Percentiles rank a stretch among this genome's conserved stretches.
Evolutionary conservation across 139 green algal species (phyloP).

Genomic region (Tetradesmus lagerheimii): DNA sequence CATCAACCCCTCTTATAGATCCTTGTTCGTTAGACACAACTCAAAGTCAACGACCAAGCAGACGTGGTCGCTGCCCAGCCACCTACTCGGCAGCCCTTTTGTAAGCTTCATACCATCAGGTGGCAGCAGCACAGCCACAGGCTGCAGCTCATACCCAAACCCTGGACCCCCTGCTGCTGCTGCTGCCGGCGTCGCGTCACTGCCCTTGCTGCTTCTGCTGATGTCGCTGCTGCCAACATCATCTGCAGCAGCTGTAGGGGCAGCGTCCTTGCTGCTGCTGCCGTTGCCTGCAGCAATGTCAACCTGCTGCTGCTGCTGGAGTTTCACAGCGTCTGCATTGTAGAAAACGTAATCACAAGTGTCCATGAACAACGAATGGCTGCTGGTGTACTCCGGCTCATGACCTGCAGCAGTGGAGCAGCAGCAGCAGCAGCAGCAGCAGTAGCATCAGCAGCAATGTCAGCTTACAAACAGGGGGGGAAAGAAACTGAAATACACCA

Average conservation of each 20-base stretch:
- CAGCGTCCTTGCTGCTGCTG: background rate
- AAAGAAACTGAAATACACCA: too few relatives aligned
- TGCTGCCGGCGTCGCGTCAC: background rate
- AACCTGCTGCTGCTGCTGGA: background rate
- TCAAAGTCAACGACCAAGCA: constrained; percentile 71
- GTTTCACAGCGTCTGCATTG: constrained; percentile 2
- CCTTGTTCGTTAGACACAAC: background rate
- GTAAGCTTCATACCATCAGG: constrained; percentile 67
- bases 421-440: constrained; percentile 20
- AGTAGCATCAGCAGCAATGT: background rate
- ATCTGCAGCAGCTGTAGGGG: background rate
- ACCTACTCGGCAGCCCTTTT: constrained; percentile 62
- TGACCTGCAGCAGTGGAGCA: constrained; percentile 35
- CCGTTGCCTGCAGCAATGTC: background rate
- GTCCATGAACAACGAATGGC: constrained; percentile 77
- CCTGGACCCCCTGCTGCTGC: background rate
- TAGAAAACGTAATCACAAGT: constrained; percentile 88
- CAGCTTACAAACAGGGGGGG: background rate
- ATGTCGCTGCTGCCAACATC: background rate
- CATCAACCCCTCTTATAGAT: background rate
- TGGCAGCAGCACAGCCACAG: constrained; percentile 65
- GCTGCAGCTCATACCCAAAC: constrained; percentile 50
- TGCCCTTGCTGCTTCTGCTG: background rate
- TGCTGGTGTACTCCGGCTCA: constrained; percentile 75
- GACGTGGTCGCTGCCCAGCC: constrained; percentile 72